These are phyloP conservation scores for Naegleria lovaniensis DNA, from an alignment of 208 protist genomes.

Conservation along the genomic window DNA sequence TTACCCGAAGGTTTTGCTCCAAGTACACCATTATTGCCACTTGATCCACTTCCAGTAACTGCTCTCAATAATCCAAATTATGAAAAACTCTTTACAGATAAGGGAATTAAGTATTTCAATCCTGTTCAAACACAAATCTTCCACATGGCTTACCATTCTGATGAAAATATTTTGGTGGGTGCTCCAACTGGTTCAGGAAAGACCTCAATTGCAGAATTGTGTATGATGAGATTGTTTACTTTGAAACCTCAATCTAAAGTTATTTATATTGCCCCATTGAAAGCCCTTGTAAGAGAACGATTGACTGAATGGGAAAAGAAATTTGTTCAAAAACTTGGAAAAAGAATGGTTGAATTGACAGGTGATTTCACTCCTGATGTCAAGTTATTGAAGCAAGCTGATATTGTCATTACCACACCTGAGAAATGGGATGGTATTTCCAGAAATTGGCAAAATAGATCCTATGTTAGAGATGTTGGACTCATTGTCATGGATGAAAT, in stretches of 20 bases:
- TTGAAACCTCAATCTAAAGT: constrained; percentile 77
- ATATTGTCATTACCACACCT: constrained; percentile 97
- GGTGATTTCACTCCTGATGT: constrained; percentile 91
- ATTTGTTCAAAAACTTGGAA: constrained; percentile 75
- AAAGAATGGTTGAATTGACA: constrained; percentile 94
- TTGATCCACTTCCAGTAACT: constrained; percentile 80
- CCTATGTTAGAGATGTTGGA: constrained; percentile 82
- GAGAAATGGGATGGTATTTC: constrained; percentile 99
- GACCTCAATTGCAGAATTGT: constrained; percentile 96
- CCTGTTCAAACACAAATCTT: constrained; percentile 98
- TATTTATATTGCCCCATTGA: constrained; percentile 99
- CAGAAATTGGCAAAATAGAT: constrained; percentile 93
- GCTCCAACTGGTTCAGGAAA: constrained; percentile 96
- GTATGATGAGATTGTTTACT: constrained; percentile 88
- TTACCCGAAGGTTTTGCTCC: constrained; percentile 83
- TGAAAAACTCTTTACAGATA: constrained; percentile 72
- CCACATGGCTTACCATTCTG: constrained; percentile 94
- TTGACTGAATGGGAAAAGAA: constrained; percentile 90
- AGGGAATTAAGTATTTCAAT: constrained; percentile 93
- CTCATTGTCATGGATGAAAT: constrained; percentile 98
- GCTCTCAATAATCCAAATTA: constrained; percentile 71
- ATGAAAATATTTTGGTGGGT: constrained; percentile 94
- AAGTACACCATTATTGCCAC: constrained; percentile 87
- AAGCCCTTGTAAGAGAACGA: constrained; percentile 97
- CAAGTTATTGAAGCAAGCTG: constrained; percentile 71